Conservation (phyloP, 2,329 filamentous ascomycete genomes). For the Aspergillus brasiliensis region DNA sequence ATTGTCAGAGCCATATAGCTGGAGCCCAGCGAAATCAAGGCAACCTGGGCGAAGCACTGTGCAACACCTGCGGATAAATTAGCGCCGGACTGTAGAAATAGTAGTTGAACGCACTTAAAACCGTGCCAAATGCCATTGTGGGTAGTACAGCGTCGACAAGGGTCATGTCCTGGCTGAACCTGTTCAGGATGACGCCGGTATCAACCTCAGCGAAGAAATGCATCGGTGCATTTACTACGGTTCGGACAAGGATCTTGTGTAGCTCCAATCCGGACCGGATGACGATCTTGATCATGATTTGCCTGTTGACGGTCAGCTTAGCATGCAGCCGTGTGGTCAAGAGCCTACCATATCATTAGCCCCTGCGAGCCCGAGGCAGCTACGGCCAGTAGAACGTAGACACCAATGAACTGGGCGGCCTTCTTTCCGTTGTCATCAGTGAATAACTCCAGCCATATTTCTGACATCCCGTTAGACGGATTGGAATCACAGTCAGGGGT, state of each 20-base stretch:
- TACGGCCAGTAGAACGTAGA: neutral
- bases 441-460: slow-evolving; percentile 2
- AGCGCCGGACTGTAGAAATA: neutral
- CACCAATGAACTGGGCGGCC: neutral
- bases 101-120: neutral
- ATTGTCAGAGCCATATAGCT: slow-evolving; percentile 3
- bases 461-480: neutral
- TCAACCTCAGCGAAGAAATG: neutral
- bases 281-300: slow-evolving; percentile 6
- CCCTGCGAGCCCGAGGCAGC: neutral
- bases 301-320: neutral
- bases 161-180: slow-evolving; percentile 9
- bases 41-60: slow-evolving; percentile 1
- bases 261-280: neutral
- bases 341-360: slow-evolving; percentile 1
- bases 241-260: neutral
- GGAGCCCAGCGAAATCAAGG: neutral
- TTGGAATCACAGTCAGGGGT: too few species aligned
- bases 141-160: slow-evolving; percentile 1
- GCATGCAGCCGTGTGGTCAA: neutral
- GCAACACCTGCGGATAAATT: neutral
- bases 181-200: neutral
- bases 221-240: neutral
- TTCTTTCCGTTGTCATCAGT: neutral
- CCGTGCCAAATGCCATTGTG: neutral